Evolutionary conservation across 345 rosid species (phyloP), one percentile per base, ranked within the genome.

Genomic region (Eucalyptus fibrosa): DNA sequence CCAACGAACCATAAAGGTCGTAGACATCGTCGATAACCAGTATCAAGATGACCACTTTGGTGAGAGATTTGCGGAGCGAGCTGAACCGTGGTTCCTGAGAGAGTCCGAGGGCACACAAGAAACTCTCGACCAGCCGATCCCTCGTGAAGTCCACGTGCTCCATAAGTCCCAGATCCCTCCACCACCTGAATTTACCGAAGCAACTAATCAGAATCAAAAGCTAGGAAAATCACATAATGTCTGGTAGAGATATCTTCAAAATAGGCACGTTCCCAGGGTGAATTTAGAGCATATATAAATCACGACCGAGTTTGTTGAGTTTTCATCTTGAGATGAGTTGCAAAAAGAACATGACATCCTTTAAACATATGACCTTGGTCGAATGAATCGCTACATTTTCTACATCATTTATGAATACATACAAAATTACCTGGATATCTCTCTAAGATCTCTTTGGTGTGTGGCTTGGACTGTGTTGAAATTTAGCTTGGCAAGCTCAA

Each of bases 61-160:
- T 93, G 7, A 95, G 92, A 88, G 91, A 89, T 92, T 89, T 94
- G 81, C 96, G 91, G 34, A 93, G 92, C 77, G 89, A 62, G 80
- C 91, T 92, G 67, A 40, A 67, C 50, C 88, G 85, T 7, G 93
- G 94, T 86, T 92, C 92, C 47, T 65, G 77, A 13, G 83, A 88
- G 23, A 94, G 88, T 65, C 97, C 97, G 9, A 94, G 90, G 1
- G 94, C 82, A 51, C 94, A 94, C 89, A 95, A 23, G 89, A 93
- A 95, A 50, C 96, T 88, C 86, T 95, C 96, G 1, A 93, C 96
- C 60, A 93, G 86, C 55, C 95, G 90, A 89, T 94, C 95, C 90
- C 96, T 92, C 3, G 94, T 86, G 65, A 95, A 95, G 42, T 87
- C 88, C 32, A 95, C 47, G 4, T 89, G 88, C 49, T 95, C 91